Base-by-base conservation (phyloP, 768 basidiomycete species). In the Mycena filopes region DNA sequence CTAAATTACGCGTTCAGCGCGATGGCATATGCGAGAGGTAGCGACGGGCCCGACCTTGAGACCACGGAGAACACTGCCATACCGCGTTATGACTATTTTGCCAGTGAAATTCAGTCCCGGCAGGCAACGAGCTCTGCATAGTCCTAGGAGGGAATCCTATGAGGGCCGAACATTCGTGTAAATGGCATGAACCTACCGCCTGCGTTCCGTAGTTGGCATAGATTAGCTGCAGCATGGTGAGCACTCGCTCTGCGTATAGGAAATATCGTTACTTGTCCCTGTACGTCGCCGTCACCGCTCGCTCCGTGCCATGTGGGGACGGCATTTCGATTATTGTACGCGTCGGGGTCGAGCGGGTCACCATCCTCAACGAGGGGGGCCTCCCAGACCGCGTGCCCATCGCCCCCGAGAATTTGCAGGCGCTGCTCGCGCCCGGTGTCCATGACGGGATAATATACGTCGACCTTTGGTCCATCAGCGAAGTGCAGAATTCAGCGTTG, bases 301-400 rank as follows among this genome's bases (percentile, higher is more conserved):
- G 94, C 78, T 5, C 94, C 96, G 76, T 96, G 95, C 87, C 92
- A 99, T n/a, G 91, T 78, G 0, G 92, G 89, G 16, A 96, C 84
- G 23, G 86, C 81, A 61, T 90, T 82, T 55, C 82, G 84, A 69
- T 91, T 89, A 65, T 87, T 83, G 59, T 84, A 82, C 7, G 93
- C 92, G 60, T 91, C 89, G 25, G 86, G 82, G 71, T 98, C 96
- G 4, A 85, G 80, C 3, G 86, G 84, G 69, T 88, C 85, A 5
- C 85, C 87, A 65, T 95, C 90, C 69, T 90, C 92, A 28, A 86
- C 82, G 1, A 98, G 80, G 68, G 91, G 86, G 21, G 95, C 94
- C 43, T 79, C 81, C 91, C 93, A 93, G 7, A 83, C 74, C 16
- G 81, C 73, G 21, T 76, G 72, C 3, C 88, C 89, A 42, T 86